Evolutionary conservation across 2,329 filamentous ascomycete species (phyloP), one percentile per base, ranked within the genome.

Genomic region (Cordyceps sp.): DNA sequence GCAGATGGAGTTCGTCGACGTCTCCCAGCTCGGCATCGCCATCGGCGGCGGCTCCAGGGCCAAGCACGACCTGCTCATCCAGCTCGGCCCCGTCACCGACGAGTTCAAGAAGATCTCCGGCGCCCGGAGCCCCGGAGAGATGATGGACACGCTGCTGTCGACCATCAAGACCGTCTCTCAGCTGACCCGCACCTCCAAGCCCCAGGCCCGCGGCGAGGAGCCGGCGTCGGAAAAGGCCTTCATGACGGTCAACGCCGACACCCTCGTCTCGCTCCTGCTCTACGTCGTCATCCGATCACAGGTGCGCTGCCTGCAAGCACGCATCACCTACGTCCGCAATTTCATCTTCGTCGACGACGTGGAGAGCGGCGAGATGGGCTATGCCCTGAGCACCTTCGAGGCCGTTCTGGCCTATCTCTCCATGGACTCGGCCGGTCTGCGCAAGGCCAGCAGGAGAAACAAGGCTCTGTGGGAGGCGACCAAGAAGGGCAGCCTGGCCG

Each of bases 311-410:
- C 62, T 98, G 8, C 83, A 93, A 45, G 85, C 90, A 4, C 72
- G 88, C 15, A 60, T 98, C 29, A 66, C 80, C n/a, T 98, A 96
- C 50, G 93, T 96, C 66, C 80, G 88, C 27, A 84, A 93, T 46
- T 98, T 94, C 48, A 90, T 94, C 42, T 98, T 93, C 54, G 86
- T 93, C 31, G 90, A 96, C 44, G 90, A 98, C 55, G 85, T 98
- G 8, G 90, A 98, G 42, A 92, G 76, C 38, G 90, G 90, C 30
- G 90, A 98, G 56, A 78, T 92, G 63, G 90, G 90, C 8, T 98
- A 98, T 53, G 86, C 88, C 0, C 56, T 98, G 31, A 96, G 88
- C 53, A 98, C 90, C 0, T 83, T 96, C 37, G 90, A 98, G 53
- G 90, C 85, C 6, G 90, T 98, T 0, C 56, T 98, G 22, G 76